Conservation (phyloP, 2,329 filamentous ascomycete species). For the Epichloe scottii region DNA sequence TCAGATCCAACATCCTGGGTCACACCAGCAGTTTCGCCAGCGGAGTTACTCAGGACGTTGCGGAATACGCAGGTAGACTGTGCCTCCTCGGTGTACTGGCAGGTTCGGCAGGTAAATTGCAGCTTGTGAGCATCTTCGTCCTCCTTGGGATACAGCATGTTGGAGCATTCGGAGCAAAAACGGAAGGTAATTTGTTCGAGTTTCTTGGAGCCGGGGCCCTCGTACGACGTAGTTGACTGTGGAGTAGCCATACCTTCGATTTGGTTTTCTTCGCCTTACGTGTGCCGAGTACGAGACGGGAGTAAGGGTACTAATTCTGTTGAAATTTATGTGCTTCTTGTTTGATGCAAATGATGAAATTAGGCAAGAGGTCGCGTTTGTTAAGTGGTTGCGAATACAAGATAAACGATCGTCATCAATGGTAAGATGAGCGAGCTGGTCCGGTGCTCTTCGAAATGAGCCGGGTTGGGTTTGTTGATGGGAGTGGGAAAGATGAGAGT, state of each 20-base stretch:
- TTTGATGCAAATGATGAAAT: neutral
- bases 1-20: conserved; percentile 95
- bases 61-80: conserved; percentile 88
- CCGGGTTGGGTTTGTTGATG: conserved; percentile 1
- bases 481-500: neutral
- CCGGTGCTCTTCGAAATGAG: conserved; percentile 1
- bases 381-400: neutral
- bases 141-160: conserved; percentile 96
- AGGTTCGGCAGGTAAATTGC: conserved; percentile 92
- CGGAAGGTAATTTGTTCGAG: conserved; percentile 84
- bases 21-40: conserved; percentile 91
- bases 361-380: neutral
- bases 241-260: conserved; percentile 41
- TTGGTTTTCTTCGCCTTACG: neutral
- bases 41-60: conserved; percentile 81
- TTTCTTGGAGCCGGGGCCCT: conserved; percentile 34
- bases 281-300: neutral
- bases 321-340: conserved; percentile 1
- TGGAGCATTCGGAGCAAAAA: conserved; percentile 98
- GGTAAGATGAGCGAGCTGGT: neutral
- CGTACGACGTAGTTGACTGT: conserved; percentile 34
- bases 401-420: neutral
- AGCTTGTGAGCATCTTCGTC: conserved; percentile 72
- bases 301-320: neutral
- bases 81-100: conserved; percentile 79